Conservation (phyloP, 1,284 basidiomycete genomes). For the Marasmius sp. region DNA sequence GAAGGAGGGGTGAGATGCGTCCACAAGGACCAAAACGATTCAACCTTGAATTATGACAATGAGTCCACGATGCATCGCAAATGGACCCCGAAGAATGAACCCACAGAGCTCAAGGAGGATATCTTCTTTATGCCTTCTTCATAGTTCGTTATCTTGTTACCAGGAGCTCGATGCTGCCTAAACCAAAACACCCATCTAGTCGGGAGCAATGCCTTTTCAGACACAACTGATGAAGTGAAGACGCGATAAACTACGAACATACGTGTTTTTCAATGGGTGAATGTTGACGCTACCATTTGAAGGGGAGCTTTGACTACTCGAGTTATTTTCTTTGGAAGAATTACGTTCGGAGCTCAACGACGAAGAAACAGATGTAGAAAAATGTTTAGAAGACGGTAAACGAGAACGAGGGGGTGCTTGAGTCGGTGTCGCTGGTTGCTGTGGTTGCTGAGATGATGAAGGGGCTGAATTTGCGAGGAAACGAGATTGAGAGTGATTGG, state of each 20-base stretch:
- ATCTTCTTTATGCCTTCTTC: slow-evolving; percentile 88
- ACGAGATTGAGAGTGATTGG: slow-evolving; percentile 75
- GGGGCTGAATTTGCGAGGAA: slow-evolving; percentile 52
- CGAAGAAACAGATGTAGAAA: slow-evolving; percentile 62
- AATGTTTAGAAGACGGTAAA: slow-evolving; percentile 64
- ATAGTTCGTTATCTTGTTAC: slow-evolving; percentile 78
- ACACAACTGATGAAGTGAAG: slow-evolving; percentile 1
- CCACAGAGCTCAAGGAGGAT: slow-evolving; percentile 72
- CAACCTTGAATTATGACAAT: slow-evolving; percentile 47
- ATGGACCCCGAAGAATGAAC: slow-evolving; percentile 23
- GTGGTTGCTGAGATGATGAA: slow-evolving; percentile 3
- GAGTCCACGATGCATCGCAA: neutral
- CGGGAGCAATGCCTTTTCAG: slow-evolving; percentile 11
- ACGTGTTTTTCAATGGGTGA: slow-evolving; percentile 82
- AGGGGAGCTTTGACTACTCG: slow-evolving; percentile 26
- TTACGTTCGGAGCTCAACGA: slow-evolving; percentile 38
- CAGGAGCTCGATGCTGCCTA: slow-evolving; percentile 78
- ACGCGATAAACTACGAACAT: slow-evolving; percentile 57
- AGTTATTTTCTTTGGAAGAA: slow-evolving; percentile 41
- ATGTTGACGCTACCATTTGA: slow-evolving; percentile 39
- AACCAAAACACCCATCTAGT: slow-evolving; percentile 85
- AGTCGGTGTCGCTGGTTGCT: slow-evolving; percentile 14
- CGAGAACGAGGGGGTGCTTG: slow-evolving; percentile 38
- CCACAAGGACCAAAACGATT: slow-evolving; percentile 84
- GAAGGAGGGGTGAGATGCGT: slow-evolving; percentile 79